Evolutionary conservation across 441 rosid genomes (phyloP), one percentile per base, ranked within the genome.

Genomic region (Mallotus japonicus): DNA sequence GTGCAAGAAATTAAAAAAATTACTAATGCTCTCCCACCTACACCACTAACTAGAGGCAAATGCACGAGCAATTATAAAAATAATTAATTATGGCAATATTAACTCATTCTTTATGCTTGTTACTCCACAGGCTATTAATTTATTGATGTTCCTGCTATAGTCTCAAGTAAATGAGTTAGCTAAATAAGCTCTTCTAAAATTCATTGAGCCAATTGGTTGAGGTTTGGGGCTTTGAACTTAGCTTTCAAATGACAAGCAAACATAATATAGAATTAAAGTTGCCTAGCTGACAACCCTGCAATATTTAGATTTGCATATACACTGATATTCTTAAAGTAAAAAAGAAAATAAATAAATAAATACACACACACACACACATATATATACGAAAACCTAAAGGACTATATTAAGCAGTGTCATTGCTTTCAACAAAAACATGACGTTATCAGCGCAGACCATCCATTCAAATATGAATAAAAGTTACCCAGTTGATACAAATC

Each of bases 221-320:
- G 40, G 54, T 62, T 64, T 53, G 15, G 19, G 32, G 32, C 32
- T 28, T 28, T 28, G 32, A 28, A 32, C 34, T 62, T 70, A 61
- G n/a, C 37, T 59, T 69, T 66, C 64, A 66, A 67, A 28, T 68
- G 54, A 24, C 12, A 53, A 40, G 44, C 46, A 63, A 72, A 55
- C 51, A 22, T 62, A n/a, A 65, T 17, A n/a, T 17, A 34, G 49
- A 44, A 44, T 46, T 20, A 60, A 71, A 14, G 6, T 24, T 49
- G 65, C 46, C 47, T 73, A 49, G 11, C 4, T 66, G 44, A 66
- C 59, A 59, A 15, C 40, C 9, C 8, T 34, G 57, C 50, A 37
- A 56, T 32, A 51, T 55, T 28, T 64, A 62, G 58, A 73, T 66
- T 64, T 8, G 17, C 12, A 42, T n/a, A 8, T 8, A 42, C 19